Conservation (phyloP, 2,329 filamentous ascomycete species). For the Xylaria sp. region DNA sequence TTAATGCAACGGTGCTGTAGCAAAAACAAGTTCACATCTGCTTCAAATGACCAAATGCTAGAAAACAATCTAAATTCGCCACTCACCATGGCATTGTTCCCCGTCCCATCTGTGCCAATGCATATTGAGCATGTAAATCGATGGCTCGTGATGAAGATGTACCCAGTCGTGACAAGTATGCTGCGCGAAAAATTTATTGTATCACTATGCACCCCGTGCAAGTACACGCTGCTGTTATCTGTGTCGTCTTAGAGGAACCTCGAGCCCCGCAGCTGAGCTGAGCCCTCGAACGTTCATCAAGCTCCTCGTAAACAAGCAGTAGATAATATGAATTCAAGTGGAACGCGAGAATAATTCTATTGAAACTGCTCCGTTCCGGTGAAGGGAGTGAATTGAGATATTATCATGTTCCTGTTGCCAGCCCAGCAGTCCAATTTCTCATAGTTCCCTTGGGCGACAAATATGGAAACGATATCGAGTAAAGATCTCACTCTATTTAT, state of each 20-base stretch:
- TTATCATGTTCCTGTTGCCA: too few species aligned
- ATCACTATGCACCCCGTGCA: neutral
- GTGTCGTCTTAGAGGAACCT: neutral
- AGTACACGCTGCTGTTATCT: neutral
- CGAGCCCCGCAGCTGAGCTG: neutral
- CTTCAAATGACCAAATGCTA: neutral
- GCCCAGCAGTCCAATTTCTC: too few species aligned
- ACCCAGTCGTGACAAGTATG: neutral
- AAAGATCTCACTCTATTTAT: too few species aligned
- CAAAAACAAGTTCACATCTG: slow-evolving; percentile 4
- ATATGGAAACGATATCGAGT: too few species aligned
- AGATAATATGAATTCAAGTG: neutral
- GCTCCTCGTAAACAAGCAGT: neutral
- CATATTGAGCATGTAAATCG: neutral
- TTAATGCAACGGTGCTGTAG: neutral
- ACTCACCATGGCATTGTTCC: neutral
- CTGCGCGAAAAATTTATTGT: neutral
- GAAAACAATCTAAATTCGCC: slow-evolving; percentile 1
- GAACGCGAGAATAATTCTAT: neutral
- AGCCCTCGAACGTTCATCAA: neutral
- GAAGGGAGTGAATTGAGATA: neutral
- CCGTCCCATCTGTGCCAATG: neutral
- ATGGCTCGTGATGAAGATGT: too few species aligned
- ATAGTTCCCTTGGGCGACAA: too few species aligned
- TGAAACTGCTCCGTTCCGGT: neutral